Base-by-base conservation (phyloP, 2,329 filamentous ascomycete species). In the Aspergillus sergii region DNA sequence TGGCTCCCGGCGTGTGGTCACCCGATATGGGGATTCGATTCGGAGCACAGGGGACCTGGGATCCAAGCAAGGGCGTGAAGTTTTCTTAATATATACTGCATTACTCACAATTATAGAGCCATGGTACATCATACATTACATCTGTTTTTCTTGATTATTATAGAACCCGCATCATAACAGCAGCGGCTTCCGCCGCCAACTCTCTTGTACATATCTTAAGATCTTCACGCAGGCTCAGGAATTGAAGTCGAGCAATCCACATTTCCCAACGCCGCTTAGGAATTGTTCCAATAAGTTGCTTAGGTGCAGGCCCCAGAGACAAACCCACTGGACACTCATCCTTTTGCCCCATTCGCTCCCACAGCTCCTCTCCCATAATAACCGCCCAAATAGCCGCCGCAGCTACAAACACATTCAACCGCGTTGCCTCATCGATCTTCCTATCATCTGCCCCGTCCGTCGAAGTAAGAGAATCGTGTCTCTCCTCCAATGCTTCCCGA, bases 11-110 rank as follows among this genome's bases (percentile, higher is more conserved):
- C 8, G 88, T 91, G 75, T 97, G 93, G 93, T 89, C 87, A 60
- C 92, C 93, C 0, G 89, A 90, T 2, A 89, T 92, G 83, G 91
- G 90, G 0, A 95, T 96, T 71, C 89, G 88, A 62, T 96, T 97
- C 76, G 87, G 86, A 4, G 57, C 64, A 45, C 67, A 64, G 36
- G 82, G 83, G 41, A 84, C 82, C 1, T 90, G 88, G 88, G 86
- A 89, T 68, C 85, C 86, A 1, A 83, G 75, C 50, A 80, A 82
- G 45, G 87, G 86, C 3, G 84, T 90, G 66, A 82, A 84, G 59
- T 89, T 89, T 76, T 77, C 76, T 28, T 79, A 66, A 67, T 45
- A 41, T 58, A 43, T 36, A 50, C 10, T 11, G n/a, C 48, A 56
- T 57, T 28, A 39, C 28, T 34, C 30, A 56, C 3, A 63, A 11